Evolutionary conservation across 2,329 filamentous ascomycete genomes (phyloP).

Genomic region (Rosellinia necatrix): DNA sequence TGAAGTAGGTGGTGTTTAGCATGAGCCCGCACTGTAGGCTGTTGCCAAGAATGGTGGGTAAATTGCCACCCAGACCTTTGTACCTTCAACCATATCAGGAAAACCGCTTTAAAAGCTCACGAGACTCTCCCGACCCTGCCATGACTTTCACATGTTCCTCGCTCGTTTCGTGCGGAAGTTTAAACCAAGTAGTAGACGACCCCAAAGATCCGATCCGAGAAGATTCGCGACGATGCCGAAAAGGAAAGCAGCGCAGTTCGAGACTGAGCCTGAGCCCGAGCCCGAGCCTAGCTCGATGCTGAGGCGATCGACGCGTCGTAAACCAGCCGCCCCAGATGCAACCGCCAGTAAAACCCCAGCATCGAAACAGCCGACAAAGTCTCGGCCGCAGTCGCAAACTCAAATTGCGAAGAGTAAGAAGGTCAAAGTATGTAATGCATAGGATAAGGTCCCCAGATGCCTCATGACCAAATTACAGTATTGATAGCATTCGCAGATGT

Average conservation of each 20-base stretch:
- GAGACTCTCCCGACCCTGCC: no score
- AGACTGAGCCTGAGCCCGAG: conserved; percentile 12
- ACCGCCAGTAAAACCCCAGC: neutral
- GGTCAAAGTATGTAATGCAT: conserved; percentile 13
- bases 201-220: neutral
- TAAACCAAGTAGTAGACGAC: neutral
- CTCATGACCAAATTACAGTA: no score
- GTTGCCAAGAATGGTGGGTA: no score
- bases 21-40: no score
- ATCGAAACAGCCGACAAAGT: neutral
- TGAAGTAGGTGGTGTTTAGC: no score
- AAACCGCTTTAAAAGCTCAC: no score
- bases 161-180: neutral
- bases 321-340: conserved; percentile 5
- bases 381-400: neutral
- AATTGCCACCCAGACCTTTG: no score
- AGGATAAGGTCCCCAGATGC: neutral
- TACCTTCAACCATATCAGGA: no score
- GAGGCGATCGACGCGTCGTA: conserved; percentile 30
- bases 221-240: conserved; percentile 22
- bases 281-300: neutral
- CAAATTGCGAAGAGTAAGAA: neutral
- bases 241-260: conserved; percentile 21
- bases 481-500: conserved; percentile 4
- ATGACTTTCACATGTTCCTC: neutral